These are phyloP conservation scores for Gossypium schwendimanii DNA, from an alignment of 441 rosid genomes.

Conservation along the genomic window DNA sequence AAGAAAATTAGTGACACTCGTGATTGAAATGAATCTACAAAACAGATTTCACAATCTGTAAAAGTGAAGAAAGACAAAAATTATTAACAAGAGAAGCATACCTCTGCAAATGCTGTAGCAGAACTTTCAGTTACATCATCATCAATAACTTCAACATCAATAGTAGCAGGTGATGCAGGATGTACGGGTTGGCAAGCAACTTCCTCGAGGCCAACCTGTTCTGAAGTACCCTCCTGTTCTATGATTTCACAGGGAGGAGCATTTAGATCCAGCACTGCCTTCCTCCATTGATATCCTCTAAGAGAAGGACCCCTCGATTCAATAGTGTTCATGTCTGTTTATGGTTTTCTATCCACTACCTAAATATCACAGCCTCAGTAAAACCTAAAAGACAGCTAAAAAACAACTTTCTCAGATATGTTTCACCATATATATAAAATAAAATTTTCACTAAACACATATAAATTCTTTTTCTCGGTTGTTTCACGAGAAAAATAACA, in stretches of 20 bases:
- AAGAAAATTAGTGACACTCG: constrained; percentile 8
- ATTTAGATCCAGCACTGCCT: constrained; percentile 53
- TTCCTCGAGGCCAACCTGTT: constrained; percentile 22
- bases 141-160: constrained; percentile 72
- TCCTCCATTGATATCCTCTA: constrained; percentile 54
- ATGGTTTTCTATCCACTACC: neutral
- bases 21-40: neutral
- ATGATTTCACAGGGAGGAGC: constrained; percentile 45
- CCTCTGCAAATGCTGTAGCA: constrained; percentile 73
- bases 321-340: constrained; percentile 47
- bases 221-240: constrained; percentile 53
- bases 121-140: constrained; percentile 78
- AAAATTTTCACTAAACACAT: neutral
- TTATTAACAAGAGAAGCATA: constrained; percentile 22
- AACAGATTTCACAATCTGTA: neutral
- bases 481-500: neutral
- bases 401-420: neutral
- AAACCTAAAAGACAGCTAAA: neutral
- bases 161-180: constrained; percentile 29
- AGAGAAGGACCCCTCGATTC: constrained; percentile 32
- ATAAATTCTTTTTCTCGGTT: neutral
- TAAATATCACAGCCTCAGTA: constrained; percentile 5
- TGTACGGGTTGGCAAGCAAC: constrained; percentile 25
- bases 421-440: neutral
- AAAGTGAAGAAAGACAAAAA: neutral